Percentiles rank a stretch among this genome's conserved stretches.
Conservation (phyloP, 2,329 filamentous ascomycete species). For the Calonectria leucothoes region DNA sequence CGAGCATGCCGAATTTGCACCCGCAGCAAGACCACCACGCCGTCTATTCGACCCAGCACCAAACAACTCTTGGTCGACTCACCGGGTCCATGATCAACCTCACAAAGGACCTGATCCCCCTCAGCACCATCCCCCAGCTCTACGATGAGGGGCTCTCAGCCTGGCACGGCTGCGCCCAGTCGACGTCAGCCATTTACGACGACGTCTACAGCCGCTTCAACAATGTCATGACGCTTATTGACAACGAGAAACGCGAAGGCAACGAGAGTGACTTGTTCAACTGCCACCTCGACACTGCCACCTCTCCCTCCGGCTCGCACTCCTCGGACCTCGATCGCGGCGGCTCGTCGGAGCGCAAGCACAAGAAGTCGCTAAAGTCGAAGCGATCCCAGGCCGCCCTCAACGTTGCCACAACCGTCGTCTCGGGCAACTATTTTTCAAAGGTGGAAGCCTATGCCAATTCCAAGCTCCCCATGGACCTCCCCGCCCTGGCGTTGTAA, state of each 20-base stretch:
- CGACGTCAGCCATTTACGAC: conserved; percentile 64
- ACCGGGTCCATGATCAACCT: conserved; percentile 56
- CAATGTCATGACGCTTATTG: conserved; percentile 77
- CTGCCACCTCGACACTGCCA: conserved; percentile 45
- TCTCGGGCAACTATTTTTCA: conserved; percentile 71
- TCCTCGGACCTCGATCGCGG: conserved; percentile 20
- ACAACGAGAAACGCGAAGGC: conserved; percentile 67
- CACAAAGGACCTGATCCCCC: conserved; percentile 53
- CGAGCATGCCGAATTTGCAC: neutral
- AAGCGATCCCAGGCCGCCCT: conserved; percentile 29
- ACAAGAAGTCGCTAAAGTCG: conserved; percentile 28
- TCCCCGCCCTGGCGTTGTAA: conserved; percentile 76
- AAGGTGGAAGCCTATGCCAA: conserved; percentile 86
- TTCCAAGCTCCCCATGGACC: conserved; percentile 74
- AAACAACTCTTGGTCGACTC: conserved; percentile 47
- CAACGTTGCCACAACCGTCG: conserved; percentile 37
- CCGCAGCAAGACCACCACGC: conserved; percentile 12
- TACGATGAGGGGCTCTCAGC: conserved; percentile 57
- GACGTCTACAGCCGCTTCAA: conserved; percentile 73
- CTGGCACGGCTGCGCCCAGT: conserved; percentile 56
- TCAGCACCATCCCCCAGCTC: conserved; percentile 41
- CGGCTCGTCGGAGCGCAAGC: neutral
- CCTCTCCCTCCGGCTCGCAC: neutral
- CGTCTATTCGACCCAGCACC: conserved; percentile 22
- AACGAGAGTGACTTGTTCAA: conserved; percentile 66